Evolutionary conservation across 2,329 filamentous ascomycete genomes (phyloP).

Genomic region (Colletotrichum theobromicola): DNA sequence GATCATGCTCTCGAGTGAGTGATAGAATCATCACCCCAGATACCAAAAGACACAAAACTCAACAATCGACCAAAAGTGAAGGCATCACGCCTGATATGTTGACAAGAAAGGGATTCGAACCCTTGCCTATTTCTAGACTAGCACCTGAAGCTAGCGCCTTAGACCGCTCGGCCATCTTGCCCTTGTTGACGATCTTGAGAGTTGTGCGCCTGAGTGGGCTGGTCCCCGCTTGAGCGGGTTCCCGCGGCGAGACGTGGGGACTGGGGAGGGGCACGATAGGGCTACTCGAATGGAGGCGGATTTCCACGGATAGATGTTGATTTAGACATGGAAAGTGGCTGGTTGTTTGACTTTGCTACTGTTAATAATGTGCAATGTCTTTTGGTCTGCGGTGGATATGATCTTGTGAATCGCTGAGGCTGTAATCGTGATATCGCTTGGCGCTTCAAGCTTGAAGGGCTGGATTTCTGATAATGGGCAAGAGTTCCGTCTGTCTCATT

Average conservation of each 20-base stretch:
- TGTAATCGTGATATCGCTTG: no score
- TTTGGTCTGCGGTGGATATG: background rate
- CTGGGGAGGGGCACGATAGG: background rate
- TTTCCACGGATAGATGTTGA: no score
- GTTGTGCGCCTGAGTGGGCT: background rate
- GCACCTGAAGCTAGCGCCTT: background rate
- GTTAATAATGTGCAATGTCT: no score
- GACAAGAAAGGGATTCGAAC: background rate
- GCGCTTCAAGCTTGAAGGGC: no score
- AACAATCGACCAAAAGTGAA: background rate
- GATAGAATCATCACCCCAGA: background rate
- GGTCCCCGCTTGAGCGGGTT: background rate
- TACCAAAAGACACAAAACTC: background rate
- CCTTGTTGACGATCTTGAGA: background rate
- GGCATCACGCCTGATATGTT: background rate
- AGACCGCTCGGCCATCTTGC: background rate
- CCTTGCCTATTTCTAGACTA: background rate
- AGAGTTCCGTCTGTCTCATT: background rate
- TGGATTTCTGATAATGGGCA: background rate
- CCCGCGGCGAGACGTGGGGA: background rate
- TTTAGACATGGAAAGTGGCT: no score
- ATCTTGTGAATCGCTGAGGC: background rate
- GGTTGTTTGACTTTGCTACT: no score
- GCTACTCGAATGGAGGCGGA: accelerated
- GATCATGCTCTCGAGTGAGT: background rate